Evolutionary conservation across 2,329 filamentous ascomycete genomes (phyloP).

Genomic region (Claviceps maximensis): DNA sequence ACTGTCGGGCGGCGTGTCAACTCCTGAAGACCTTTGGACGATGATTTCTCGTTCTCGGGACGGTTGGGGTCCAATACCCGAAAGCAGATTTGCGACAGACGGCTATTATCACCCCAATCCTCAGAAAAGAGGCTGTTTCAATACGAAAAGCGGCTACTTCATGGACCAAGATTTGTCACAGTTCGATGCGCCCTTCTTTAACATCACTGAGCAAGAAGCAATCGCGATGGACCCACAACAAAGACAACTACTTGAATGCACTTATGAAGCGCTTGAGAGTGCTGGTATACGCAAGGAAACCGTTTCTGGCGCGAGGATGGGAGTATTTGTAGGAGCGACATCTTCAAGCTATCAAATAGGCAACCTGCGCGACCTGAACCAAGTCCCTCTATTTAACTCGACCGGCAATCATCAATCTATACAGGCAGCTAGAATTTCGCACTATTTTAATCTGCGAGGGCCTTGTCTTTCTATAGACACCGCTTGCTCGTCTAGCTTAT

Average conservation of each 20-base stretch:
- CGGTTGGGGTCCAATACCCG: constrained; percentile 1
- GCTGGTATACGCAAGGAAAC: constrained; percentile 34
- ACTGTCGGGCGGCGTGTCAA: constrained; percentile 9
- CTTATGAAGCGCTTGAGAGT: constrained; percentile 40
- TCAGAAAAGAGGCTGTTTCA: constrained; percentile 25
- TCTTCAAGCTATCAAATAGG: constrained; percentile 26
- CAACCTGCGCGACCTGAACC: constrained; percentile 28
- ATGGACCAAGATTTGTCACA: constrained; percentile 32
- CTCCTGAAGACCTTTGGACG: constrained; percentile 10
- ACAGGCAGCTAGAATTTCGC: constrained; percentile 40
- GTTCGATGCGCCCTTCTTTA: constrained; percentile 41
- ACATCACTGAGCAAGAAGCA: constrained; percentile 34
- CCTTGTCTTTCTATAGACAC: constrained; percentile 40
- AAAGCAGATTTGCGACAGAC: constrained; percentile 5
- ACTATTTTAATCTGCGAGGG: constrained; percentile 41
- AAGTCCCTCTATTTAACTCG: constrained; percentile 37
- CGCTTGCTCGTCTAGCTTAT: constrained; percentile 37
- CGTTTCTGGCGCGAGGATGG: constrained; percentile 33
- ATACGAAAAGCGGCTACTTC: constrained; percentile 24
- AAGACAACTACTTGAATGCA: constrained; percentile 35
- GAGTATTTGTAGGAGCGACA: constrained; percentile 31
- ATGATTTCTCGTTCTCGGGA: constrained; percentile 3
- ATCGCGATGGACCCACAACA: constrained; percentile 42
- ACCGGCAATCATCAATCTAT: constrained; percentile 38
- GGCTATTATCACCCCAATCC: constrained; percentile 29